Evolutionary conservation across 805 yeast species (phyloP), one percentile per base, ranked within the genome.

Genomic region (Millerago galiae): DNA sequence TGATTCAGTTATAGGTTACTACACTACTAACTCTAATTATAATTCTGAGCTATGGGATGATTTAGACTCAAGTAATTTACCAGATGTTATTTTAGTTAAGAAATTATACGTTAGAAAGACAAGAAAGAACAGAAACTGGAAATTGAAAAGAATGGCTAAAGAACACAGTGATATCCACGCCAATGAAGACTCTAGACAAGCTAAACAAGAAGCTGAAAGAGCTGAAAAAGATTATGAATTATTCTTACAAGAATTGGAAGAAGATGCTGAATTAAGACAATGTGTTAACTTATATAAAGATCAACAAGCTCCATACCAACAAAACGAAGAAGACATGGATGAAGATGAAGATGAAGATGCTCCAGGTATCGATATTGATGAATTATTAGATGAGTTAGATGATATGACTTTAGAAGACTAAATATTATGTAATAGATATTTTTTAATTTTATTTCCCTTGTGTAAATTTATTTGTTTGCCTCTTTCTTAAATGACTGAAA

Each of bases 231-330:
- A 91, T 67, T 93, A 88, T 69, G 99, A 91, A 68, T 60, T 83
- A 52, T 93, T 93, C 86, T 77, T 93, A 68, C 97, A 88, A 68
- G 96, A 93, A 64, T 78, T 93, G 62, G 99, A 93, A 71, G 98
- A 93, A 67, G 99, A 93, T 66, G 81, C 81, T 42, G 99, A 93
- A 62, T 75, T 93, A 62, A 84, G 99, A 71, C 89, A 83, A 56
- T 79, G 88, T 36, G 79, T 93, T 63, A 91, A 93, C 61, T 59
- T 93, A 57, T 93, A 93, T 72, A 93, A 89, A 68, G 78, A 82
- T 42, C 61, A 41, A 12, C 34, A 44, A 14, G 34, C 40, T 17
- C 12, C 32, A 4, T 27, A 58, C 12, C 35, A 43, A 38, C 30
- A 35, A 11, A 59, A 48, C 24, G 66, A 58, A 10, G 65, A 58